Evolutionary conservation across 805 yeast species (phyloP).

Genomic region (Yarrowia porcina): DNA sequence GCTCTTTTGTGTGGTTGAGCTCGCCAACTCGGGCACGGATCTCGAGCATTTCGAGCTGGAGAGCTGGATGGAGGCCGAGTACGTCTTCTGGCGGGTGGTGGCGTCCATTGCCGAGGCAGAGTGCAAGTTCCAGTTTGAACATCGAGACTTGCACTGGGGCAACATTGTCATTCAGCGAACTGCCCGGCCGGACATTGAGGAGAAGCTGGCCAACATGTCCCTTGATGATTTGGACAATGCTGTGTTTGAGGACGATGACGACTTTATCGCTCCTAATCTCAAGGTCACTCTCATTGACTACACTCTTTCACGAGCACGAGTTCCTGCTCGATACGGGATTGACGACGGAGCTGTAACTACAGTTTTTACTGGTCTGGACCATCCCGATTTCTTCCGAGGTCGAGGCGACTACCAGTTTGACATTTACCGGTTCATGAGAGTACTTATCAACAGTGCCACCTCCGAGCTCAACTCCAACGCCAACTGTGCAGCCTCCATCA

Average conservation of each 20-base stretch:
- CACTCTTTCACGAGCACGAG: conserved; percentile 50
- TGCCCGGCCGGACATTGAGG: not conserved
- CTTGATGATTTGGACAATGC: conserved; percentile 27
- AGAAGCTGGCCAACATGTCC: conserved; percentile 25
- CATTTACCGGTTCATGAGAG: conserved; percentile 56
- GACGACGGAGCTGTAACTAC: conserved; percentile 32
- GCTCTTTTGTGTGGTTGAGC: conserved; percentile 38
- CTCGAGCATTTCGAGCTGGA: conserved; percentile 45
- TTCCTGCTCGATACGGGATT: conserved; percentile 24
- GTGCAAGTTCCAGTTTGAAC: conserved; percentile 55
- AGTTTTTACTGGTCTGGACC: conserved; percentile 56
- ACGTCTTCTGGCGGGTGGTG: conserved; percentile 54
- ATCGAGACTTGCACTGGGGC: conserved; percentile 67
- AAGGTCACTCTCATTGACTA: conserved; percentile 57
- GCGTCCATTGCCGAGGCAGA: conserved; percentile 53
- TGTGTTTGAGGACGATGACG: conserved; percentile 27
- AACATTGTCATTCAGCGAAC: conserved; percentile 48
- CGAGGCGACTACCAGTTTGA: conserved; percentile 61
- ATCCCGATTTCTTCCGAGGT: conserved; percentile 59
- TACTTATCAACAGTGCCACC: conserved; percentile 28
- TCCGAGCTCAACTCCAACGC: not conserved
- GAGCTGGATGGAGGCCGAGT: conserved; percentile 41
- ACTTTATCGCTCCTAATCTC: conserved; percentile 25
- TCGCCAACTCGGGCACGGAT: conserved; percentile 42
- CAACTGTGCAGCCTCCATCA: conserved; percentile 11